A percentile compares a stretch with the other conserved stretches of the same genome.
These are phyloP conservation scores for Trypanosoma grayi DNA, from an alignment of 208 protist genomes.

Conservation along the genomic window DNA sequence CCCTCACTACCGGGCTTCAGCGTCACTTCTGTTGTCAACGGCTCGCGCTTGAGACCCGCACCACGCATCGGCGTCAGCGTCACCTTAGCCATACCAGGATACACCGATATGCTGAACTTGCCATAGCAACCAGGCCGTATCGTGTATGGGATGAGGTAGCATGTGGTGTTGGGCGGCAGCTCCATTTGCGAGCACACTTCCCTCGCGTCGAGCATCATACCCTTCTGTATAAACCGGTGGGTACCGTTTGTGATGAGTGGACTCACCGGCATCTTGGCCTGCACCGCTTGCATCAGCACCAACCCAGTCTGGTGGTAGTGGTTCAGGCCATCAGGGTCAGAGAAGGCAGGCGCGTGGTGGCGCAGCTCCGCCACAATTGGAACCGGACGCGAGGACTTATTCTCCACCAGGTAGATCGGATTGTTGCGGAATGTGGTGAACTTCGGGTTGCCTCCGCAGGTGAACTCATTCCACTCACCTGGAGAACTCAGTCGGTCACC, in stretches of 20 bases:
- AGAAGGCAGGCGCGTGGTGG: conserved; percentile 58
- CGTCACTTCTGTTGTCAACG: conserved; percentile 34
- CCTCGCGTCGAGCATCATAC: conserved; percentile 85
- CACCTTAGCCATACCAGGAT: conserved; percentile 75
- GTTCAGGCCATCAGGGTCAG: conserved; percentile 64
- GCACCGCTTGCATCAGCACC: conserved; percentile 62
- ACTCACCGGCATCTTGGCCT: conserved; percentile 40
- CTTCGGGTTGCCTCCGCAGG: conserved; percentile 72
- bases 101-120: conserved; percentile 74
- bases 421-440: conserved; percentile 86
- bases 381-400: conserved; percentile 64
- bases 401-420: conserved; percentile 85
- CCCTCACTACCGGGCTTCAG: conserved; percentile 41
- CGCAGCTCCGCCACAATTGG: conserved; percentile 74
- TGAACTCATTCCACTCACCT: conserved; percentile 60
- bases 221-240: conserved; percentile 76
- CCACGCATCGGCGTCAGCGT: conserved; percentile 64
- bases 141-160: conserved; percentile 82
- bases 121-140: conserved; percentile 55
- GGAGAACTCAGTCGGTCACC: conserved; percentile 68
- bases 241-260: conserved; percentile 84
- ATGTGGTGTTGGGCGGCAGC: conserved; percentile 59
- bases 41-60: conserved; percentile 60
- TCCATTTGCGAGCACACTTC: conserved; percentile 80
- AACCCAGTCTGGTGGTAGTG: conserved; percentile 86